Percentiles rank a stretch among this genome's conserved stretches.
phyloP scores from a whole-genome alignment of 495 filamentous ascomycete genomes.

The Niebla homalea region DNA sequence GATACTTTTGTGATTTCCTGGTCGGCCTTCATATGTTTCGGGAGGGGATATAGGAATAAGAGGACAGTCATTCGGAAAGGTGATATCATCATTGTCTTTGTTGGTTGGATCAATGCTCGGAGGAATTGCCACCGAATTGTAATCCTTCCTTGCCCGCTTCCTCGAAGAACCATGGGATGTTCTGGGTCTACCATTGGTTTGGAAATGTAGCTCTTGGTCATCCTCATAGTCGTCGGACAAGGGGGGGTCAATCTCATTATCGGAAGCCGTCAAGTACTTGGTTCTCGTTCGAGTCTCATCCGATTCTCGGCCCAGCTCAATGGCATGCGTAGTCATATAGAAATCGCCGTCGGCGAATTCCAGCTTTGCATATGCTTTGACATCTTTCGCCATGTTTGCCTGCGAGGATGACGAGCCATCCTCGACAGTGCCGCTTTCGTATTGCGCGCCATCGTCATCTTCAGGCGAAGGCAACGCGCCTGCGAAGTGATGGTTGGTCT shows the following conservation, averaged over 20 bases:
- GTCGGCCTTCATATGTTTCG: slow-evolving; percentile 42
- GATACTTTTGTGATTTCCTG: slow-evolving; percentile 47
- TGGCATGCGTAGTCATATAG: slow-evolving; percentile 55
- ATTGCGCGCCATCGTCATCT: background rate
- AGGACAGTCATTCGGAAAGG: background rate
- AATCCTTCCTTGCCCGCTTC: too few species aligned
- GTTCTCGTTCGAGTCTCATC: background rate
- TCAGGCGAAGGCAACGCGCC: background rate
- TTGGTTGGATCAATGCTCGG: too few species aligned
- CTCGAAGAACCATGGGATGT: too few species aligned
- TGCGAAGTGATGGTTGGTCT: too few species aligned
- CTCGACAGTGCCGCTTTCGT: background rate
- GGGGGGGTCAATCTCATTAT: background rate
- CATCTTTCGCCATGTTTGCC: slow-evolving; percentile 9
- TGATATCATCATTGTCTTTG: too few species aligned
- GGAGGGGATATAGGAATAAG: slow-evolving; percentile 51
- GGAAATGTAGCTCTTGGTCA: too few species aligned
- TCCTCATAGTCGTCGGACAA: background rate
- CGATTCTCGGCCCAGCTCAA: slow-evolving; percentile 45
- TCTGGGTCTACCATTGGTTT: too few species aligned
- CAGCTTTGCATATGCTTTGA: slow-evolving; percentile 55
- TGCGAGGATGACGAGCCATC: background rate
- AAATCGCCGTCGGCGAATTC: slow-evolving; percentile 60
- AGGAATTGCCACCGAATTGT: too few species aligned
- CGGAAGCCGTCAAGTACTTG: too few species aligned